These are phyloP conservation scores for Beauveria caledonica DNA, from an alignment of 2,329 filamentous ascomycete species.

Conservation along the genomic window DNA sequence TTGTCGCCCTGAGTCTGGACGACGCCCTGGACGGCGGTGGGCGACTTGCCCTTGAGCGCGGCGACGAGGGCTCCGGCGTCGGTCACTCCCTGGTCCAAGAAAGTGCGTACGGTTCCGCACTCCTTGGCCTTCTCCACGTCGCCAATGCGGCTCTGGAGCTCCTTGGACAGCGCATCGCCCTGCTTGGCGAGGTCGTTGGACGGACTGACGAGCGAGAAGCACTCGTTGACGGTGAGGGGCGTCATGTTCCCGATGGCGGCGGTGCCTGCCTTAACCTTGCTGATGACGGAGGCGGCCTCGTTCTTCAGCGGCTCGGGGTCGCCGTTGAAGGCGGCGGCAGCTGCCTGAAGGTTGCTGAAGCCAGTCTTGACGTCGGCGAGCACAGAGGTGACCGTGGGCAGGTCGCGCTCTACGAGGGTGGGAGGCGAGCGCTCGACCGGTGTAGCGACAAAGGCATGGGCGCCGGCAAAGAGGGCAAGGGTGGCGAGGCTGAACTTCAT, in stretches of 20 bases:
- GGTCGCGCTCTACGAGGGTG: conserved; percentile 11
- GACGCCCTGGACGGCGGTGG: background rate
- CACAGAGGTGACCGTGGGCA: conserved; percentile 12
- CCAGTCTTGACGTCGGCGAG: conserved; percentile 12
- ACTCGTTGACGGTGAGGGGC: conserved; percentile 10
- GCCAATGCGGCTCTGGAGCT: conserved; percentile 5
- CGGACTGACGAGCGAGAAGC: conserved; percentile 9
- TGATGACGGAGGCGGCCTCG: conserved; percentile 7
- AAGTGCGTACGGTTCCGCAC: conserved; percentile 4
- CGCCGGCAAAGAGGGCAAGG: conserved; percentile 9
- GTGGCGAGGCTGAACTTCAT: conserved; percentile 13
- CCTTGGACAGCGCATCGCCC: conserved; percentile 3
- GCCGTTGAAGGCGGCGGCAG: conserved; percentile 10
- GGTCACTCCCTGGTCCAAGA: background rate
- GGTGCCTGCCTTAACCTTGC: conserved; percentile 12
- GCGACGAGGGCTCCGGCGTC: background rate
- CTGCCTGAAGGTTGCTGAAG: conserved; percentile 8
- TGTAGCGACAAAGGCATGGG: conserved; percentile 10
- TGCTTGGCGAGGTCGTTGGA: conserved; percentile 11
- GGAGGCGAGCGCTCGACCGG: conserved; percentile 5
- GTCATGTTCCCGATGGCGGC: conserved; percentile 9
- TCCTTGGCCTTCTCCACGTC: conserved; percentile 9
- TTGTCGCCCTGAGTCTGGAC: conserved; percentile 8
- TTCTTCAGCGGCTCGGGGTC: conserved; percentile 5
- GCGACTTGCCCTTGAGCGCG: conserved; percentile 7